phyloP scores from a whole-genome alignment of 768 basidiomycete species.

The Lactarius akahatsu region DNA sequence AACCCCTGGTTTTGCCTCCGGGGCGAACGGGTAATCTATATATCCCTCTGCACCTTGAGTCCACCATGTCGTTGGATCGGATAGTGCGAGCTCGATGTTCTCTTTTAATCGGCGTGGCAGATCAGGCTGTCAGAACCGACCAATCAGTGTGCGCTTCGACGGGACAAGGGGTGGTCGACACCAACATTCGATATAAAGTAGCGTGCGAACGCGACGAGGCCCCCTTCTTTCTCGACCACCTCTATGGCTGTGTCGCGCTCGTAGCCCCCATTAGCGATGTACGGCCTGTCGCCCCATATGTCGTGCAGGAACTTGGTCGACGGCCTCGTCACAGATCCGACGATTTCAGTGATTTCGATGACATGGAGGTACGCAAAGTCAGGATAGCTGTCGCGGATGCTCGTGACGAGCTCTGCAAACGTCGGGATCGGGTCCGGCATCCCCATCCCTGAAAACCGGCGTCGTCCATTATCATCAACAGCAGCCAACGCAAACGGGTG shows the following conservation, averaged over 20 bases:
- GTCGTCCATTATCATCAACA: no score
- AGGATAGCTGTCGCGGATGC: conserved; percentile 29
- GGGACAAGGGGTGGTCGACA: neutral
- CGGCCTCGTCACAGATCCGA: neutral
- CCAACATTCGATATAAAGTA: conserved; percentile 23
- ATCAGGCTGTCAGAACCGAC: conserved; percentile 22
- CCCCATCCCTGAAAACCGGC: conserved; percentile 6
- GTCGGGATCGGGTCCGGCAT: conserved; percentile 33
- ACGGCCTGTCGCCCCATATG: conserved; percentile 30
- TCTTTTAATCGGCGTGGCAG: conserved; percentile 24
- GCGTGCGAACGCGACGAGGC: conserved; percentile 21
- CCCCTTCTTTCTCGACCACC: conserved; percentile 21
- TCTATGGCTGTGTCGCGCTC: conserved; percentile 30
- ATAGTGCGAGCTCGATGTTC: neutral
- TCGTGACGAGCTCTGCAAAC: conserved; percentile 32
- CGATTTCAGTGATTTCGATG: conserved; percentile 31
- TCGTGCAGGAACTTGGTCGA: conserved; percentile 32
- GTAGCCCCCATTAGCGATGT: conserved; percentile 33
- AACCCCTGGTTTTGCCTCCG: neutral
- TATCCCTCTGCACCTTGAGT: conserved; percentile 20
- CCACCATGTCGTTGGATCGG: neutral
- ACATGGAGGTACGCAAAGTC: conserved; percentile 35
- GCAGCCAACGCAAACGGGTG: neutral
- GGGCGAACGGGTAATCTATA: conserved; percentile 28
- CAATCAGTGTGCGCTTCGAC: neutral